phyloP scores from a whole-genome alignment of 2,329 filamentous ascomycete genomes.

The Myriosclerotinia scirpicola region DNA sequence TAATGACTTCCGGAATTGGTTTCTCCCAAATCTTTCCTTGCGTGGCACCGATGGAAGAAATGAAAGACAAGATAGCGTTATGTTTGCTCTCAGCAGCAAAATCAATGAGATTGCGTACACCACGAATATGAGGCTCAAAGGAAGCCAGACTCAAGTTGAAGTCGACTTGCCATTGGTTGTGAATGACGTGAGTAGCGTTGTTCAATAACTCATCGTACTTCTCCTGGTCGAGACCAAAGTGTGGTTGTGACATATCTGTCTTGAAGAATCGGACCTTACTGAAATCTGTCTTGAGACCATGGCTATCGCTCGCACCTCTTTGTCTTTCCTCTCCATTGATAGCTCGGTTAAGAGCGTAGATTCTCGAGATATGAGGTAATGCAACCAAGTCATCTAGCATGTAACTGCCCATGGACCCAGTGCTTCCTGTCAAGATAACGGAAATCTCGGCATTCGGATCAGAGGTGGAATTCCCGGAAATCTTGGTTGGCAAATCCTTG shows the following conservation, averaged over 20 bases:
- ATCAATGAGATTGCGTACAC: conserved; percentile 44
- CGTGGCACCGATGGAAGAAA: conserved; percentile 31
- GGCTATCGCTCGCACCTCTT: conserved; percentile 40
- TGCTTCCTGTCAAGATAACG: conserved; percentile 49
- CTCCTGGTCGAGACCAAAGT: conserved; percentile 48
- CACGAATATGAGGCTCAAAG: conserved; percentile 43
- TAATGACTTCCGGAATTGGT: conserved; percentile 43
- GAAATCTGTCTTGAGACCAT: conserved; percentile 43
- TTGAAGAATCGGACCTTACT: conserved; percentile 50
- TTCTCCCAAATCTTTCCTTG: conserved; percentile 21
- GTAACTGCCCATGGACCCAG: conserved; percentile 51
- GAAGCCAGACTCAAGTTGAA: conserved; percentile 41
- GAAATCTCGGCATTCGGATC: conserved; percentile 18
- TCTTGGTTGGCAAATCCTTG: conserved; percentile 16
- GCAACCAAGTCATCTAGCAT: conserved; percentile 46
- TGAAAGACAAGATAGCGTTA: conserved; percentile 36
- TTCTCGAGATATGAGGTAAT: conserved; percentile 41
- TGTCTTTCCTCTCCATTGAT: conserved; percentile 26
- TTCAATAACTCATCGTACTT: conserved; percentile 28
- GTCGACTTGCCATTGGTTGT: conserved; percentile 44
- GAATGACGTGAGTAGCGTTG: conserved; percentile 29
- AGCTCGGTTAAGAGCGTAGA: conserved; percentile 52
- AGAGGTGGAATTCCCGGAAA: neutral
- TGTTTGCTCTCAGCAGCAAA: conserved; percentile 24
- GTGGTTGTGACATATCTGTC: conserved; percentile 48